Evolutionary conservation across 768 basidiomycete species (phyloP), one percentile per base, ranked within the genome.

Genomic region (Pleurotus sapidus): DNA sequence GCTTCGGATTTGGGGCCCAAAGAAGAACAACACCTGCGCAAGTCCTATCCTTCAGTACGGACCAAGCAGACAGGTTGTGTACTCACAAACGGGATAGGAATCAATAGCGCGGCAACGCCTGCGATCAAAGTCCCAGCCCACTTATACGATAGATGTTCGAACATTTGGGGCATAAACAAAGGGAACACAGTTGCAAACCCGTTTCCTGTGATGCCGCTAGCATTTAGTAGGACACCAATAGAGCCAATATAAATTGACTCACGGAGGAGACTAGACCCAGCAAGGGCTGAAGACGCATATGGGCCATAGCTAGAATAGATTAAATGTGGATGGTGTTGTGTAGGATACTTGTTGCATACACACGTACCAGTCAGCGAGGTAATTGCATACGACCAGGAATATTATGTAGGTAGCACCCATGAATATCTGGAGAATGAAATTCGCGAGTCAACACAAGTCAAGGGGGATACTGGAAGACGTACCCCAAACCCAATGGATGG

Each of bases 251-350:
- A 15, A 20, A 17, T 25, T 20, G 14, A 68, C 79, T 59, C 58
- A 78, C 86, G 74, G 58, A 76, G 74, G 51, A 86, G 71, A 62
- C 79, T 84, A 65, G 86, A 84, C 1, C 80, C 86, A 1, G 86
- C 84, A 25, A 86, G 67, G 5, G 86, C 84, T 0, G 83, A 84
- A 1, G 83, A 85, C 18, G 86, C 84, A 63, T 83, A 86, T 3
- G 73, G 70, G 1, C 77, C 77, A 49, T 81, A 80, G 61, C 79
- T 68, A 58, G 5, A 9, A 20, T 8, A 14, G 14, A 17, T 47
- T 6, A 25, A 34, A 43, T 17, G 42, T 14, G 48, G n/a, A 27
- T 15, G n/a, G 60, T 1, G n/a, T 24, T 27, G 49, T 2, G n/a
- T 39, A 3, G n/a, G 42, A 30, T 25, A 25, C 9, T n/a, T 7